Base-by-base conservation (phyloP, 257 asterid species). In the Craterostigma plantagineum region DNA sequence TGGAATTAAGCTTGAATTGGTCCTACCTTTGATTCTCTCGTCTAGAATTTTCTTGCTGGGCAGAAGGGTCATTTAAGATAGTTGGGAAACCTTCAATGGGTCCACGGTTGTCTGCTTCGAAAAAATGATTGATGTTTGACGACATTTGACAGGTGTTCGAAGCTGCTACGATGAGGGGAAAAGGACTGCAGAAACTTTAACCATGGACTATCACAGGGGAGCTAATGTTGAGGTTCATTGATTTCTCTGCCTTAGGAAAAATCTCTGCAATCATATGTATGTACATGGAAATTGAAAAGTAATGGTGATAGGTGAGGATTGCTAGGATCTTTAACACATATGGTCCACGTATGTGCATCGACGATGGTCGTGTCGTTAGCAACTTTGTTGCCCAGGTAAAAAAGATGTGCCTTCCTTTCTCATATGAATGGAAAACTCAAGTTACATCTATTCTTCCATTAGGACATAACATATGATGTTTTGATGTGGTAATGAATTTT, bases 101-200 rank as follows among this genome's bases (percentile, higher is more conserved):
- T 2, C 40, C 40, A 36, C 3, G 4, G 14, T 36, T 36, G 40
- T 36, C 11, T 36, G 40, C 11, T 9, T 9, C 40, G 14, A 9
- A 12, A 12, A 12, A 10, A 36, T 36, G 40, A 34, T 12, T 36
- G 11, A 9, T 36, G 40, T 36, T 36, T 12, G 4, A 10, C 8
- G 14, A 4, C 11, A 36, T n/a, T n/a, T 9, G 11, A n/a, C 55
- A 84, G 94, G 97, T 45, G 97, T 81, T 45, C 58, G 92, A 45
- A 80, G 96, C 63, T 80, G 92, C 59, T 86, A 86, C 13, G 96
- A 85, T 35, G 96, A 85, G 64, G 94, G 86, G 43, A 85, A 85
- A 35, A 73, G 96, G 12, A 74, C 84, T 4, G 96, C 94, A 7
- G 96, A 85, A 67, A 85, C 92, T 8, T 60, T 85, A 46, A 69